Base-by-base conservation (phyloP, 768 basidiomycete species). In the Sistotremastrum suecicum region DNA sequence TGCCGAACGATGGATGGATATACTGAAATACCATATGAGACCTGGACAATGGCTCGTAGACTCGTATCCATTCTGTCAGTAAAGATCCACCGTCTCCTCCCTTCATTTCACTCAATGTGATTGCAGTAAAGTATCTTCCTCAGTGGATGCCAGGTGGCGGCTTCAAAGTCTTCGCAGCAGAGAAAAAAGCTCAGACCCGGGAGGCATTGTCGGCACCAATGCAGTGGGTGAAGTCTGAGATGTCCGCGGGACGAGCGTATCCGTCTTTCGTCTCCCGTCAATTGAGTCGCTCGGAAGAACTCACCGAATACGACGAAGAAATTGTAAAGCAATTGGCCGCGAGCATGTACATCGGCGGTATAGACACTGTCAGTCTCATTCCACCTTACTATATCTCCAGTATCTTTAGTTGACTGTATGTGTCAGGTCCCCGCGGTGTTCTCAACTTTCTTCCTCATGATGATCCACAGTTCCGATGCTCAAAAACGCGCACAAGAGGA, bases 111-210 rank as follows among this genome's bases (percentile, higher is more conserved):
- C 7, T 39, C 3, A 36, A 7, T n/a, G 20, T 12, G 28, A 3
- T 6, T 30, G 37, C 52, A 46, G 74, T 76, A 44, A 75, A 72
- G 57, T 58, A 75, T 46, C 54, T 76, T 11, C 74, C 74, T 53
- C 62, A 56, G 42, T 76, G 74, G 72, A 43, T 72, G 3, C 74
- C 73, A 34, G 70, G 72, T 0, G 69, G 71, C 3, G 64, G 66
- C 5, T 75, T 75, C 54, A 63, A 74, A 20, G 20, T 20, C 20
- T 20, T 20, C 20, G 20, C 20, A 20, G 20, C 20, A 20, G 20
- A 20, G 47, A 62, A 63, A 12, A 70, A 70, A 52, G 73, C 72
- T 7, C 61, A 20, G 20, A 20, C 2, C 2, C 20, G 2, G 20
- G 20, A 20, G 20, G 20, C 20, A 1, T 2, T 20, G 1, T 20